Conservation (phyloP, 495 filamentous ascomycete genomes). For the Evernia prunastri region DNA sequence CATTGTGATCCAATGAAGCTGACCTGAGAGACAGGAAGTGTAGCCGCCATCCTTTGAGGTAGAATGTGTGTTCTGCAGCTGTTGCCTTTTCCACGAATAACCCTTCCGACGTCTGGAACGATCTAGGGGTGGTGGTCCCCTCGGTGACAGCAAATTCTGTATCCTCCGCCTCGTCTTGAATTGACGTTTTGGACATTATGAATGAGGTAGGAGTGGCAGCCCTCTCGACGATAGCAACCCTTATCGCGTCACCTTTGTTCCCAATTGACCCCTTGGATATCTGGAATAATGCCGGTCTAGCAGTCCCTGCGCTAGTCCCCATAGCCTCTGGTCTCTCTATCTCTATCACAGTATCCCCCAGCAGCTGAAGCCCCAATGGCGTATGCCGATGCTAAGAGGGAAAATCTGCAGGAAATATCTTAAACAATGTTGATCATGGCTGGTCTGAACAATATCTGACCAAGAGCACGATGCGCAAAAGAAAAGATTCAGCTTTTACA, state of each 20-base stretch:
- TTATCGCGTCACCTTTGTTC: neutral
- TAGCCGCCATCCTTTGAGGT: slow-evolving; percentile 2
- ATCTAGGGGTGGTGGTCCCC: too few relatives aligned
- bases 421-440: neutral
- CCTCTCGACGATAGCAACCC: too few relatives aligned
- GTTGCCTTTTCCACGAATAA: neutral
- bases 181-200: too few relatives aligned
- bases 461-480: neutral
- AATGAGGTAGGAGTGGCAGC: too few relatives aligned
- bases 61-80: neutral
- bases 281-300: neutral
- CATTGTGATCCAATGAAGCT: neutral
- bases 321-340: neutral
- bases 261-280: neutral
- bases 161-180: too few relatives aligned
- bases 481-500: neutral
- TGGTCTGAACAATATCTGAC: neutral
- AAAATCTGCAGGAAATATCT: neutral
- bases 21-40: neutral
- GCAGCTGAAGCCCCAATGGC: neutral
- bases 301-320: neutral
- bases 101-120: neutral
- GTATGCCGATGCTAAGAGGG: neutral
- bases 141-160: too few relatives aligned
- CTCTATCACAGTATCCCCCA: neutral